phyloP scores from a whole-genome alignment of 305 asterid genomes.

The Fraxinus paxiana region DNA sequence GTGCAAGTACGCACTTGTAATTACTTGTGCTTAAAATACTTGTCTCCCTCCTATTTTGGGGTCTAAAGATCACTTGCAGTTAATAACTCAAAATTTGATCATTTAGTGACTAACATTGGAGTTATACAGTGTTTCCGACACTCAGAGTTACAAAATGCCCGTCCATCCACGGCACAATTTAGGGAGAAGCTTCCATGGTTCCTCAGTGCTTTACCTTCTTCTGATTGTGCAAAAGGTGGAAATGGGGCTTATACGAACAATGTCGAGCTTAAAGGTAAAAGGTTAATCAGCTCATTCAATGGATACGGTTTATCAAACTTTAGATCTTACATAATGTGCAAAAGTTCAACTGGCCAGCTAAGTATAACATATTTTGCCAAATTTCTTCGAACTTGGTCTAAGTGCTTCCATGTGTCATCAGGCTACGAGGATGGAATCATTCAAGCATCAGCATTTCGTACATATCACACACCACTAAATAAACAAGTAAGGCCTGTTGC shows the following conservation, averaged over 20 bases:
- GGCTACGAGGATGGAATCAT: constrained; percentile 72
- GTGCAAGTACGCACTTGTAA: background rate
- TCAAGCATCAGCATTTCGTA: constrained; percentile 84
- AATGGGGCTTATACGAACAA: constrained; percentile 80
- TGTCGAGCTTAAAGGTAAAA: constrained; percentile 71
- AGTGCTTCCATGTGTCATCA: constrained; percentile 29
- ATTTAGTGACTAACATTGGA: constrained; percentile 6
- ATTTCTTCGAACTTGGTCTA: constrained; percentile 17
- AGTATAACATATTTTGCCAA: background rate
- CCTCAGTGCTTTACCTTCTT: constrained; percentile 84
- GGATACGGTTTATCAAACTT: no score
- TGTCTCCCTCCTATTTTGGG: background rate
- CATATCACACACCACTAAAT: constrained; percentile 92
- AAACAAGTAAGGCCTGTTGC: constrained; percentile 55
- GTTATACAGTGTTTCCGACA: constrained; percentile 72
- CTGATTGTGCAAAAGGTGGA: constrained; percentile 95
- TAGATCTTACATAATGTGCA: background rate
- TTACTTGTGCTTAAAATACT: background rate
- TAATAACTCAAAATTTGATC: constrained; percentile 27
- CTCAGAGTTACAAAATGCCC: constrained; percentile 71
- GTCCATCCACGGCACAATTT: constrained; percentile 80
- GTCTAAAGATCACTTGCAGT: background rate
- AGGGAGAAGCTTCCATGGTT: constrained; percentile 86
- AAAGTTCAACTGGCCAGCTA: background rate
- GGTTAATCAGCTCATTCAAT: background rate